Percentiles rank a stretch among this genome's conserved stretches.
Conservation (phyloP, 78 protist species). For the Cyanophora paradoxa region DNA sequence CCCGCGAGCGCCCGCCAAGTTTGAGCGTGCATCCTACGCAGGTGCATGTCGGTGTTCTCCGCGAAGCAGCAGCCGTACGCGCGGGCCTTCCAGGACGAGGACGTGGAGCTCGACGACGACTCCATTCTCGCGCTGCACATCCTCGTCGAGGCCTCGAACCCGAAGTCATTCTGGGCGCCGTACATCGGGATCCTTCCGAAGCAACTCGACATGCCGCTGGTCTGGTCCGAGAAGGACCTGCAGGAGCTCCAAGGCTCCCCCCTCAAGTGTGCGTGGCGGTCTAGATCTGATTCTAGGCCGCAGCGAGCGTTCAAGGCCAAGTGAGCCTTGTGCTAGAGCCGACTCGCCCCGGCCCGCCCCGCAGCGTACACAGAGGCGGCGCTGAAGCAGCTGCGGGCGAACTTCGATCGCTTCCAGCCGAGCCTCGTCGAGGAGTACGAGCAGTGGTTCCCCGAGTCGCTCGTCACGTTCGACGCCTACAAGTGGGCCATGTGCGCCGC, state of each 20-base stretch:
- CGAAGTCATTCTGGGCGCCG: not conserved
- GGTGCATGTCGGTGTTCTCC: no score
- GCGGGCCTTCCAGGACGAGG: no score
- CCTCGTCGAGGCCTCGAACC: not conserved
- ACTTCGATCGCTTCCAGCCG: not conserved
- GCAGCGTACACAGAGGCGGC: not conserved
- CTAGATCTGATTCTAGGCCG: no score
- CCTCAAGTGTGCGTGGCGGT: no score
- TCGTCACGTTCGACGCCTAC: not conserved
- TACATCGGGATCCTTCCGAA: not conserved
- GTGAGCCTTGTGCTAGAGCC: no score
- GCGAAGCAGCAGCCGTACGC: no score
- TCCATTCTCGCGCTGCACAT: not conserved
- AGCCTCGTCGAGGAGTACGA: not conserved
- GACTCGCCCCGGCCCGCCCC: not conserved
- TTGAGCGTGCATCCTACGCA: no score
- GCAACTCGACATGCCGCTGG: not conserved
- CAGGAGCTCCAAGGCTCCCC: not conserved
- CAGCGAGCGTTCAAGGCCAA: no score
- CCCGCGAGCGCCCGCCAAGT: no score
- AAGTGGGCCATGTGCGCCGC: not conserved
- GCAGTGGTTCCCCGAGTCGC: not conserved
- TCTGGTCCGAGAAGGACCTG: not conserved
- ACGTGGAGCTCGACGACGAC: no score
- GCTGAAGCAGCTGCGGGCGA: not conserved